Evolutionary conservation across 1,139 yeast genomes (phyloP), one percentile per base, ranked within the genome.

Genomic region (Kurtzmaniella quercitrusa): DNA sequence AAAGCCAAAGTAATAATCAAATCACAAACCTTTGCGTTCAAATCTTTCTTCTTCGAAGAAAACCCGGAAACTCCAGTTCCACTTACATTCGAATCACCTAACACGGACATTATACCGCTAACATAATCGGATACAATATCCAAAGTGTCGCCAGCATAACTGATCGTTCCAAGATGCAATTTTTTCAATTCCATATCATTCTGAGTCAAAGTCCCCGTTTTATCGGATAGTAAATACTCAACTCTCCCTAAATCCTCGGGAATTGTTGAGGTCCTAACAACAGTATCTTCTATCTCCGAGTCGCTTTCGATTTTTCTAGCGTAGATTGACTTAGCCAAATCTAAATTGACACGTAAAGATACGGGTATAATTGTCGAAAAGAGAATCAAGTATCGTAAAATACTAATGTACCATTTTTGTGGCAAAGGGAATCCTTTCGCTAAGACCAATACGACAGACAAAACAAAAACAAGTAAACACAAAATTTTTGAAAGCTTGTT

Each of bases 231-330:
- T 44, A 94, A 67, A 60, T 93, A 94, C 60, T 94, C 98, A 42
- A 94, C 86, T 53, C 99, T 75, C 14, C 99, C 99, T 50, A 94
- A 70, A 64, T 94, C 99, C 63, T 94, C 99, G 1, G 98, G 98
- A 38, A 94, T 94, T 0, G 98, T 94, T 42, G 97, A 88, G 0
- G 98, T 93, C 57, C 99, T 79, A 4, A 94, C 99, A 47, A 94
- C 80, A 0, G 98, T 91, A 11, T 82, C 88, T 2, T 88, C 84
- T 17, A 94, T 93, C 6, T 81, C 76, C 19, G 61, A 53, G 61
- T 94, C 99, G 46, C 85, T 89, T 59, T 93, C 96, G 48, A 94
- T 94, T 58, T 94, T 97, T 45, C 88, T 82, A 1, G 98, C 97
- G 60, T 93, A 94, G 2, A 94, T 97, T 0, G 96, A 84, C 63